Evolutionary conservation across 2,329 filamentous ascomycete genomes (phyloP), one percentile per base, ranked within the genome.

Genomic region (Lachnum nothofagi): DNA sequence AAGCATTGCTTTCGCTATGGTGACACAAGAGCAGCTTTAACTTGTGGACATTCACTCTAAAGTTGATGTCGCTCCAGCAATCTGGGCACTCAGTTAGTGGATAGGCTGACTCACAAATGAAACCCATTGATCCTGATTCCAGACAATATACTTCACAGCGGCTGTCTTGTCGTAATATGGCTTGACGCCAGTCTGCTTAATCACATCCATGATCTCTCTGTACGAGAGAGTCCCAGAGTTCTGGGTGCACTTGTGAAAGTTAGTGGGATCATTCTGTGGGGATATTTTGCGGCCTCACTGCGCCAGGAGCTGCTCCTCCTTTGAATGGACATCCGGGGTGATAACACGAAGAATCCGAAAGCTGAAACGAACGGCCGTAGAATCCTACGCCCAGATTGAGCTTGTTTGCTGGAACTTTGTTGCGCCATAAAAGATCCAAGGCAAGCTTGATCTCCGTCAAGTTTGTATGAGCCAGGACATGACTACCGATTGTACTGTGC

Each of bases 351-450:
- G 60, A 38, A 44, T 56, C 51, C 5, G 35, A 23, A 3, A 48
- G 19, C 0, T 67, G 73, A 40, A 69, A 74, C 0, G 67, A 63
- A 3, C 72, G 61, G 1, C 72, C 72, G 41, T 76, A 76, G 35
- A 27, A 44, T 1, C 70, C 72, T 0, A 74, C 44, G 2, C 73
- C 73, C 4, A 76, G 55, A 42, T 69, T 70, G 41, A 75, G 59
- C 51, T 74, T 72, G 6, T 52, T 46, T 0, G 67, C 63, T 35
- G 68, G 48, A 0, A 75, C 43, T 1, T 61, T 59, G 31, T 62
- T 66, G 33, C 63, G 68, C 67, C 67, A 73, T 0, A 75, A 49
- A 0, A 68, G 65, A 0, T 65, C 42, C 0, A 68, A 60, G 2
- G 17, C 45, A 3, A 6, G 6, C 5, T 54, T 41, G n/a, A 74